Conservation (phyloP, 805 yeast species). For the Metschnikowia hibisci region DNA sequence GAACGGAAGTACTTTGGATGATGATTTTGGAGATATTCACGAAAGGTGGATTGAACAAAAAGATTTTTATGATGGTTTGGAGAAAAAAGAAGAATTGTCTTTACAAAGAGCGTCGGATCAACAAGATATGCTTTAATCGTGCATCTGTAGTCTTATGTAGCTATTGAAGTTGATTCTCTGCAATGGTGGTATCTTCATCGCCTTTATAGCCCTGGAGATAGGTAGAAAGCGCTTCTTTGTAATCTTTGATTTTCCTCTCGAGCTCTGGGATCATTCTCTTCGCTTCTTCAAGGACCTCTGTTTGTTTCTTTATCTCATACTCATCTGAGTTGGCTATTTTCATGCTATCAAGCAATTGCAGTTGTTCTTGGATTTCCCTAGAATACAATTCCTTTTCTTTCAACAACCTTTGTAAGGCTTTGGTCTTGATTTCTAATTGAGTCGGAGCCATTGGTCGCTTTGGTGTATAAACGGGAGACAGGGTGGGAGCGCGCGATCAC, state of each 20-base stretch:
- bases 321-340: constrained; percentile 49
- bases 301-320: constrained; percentile 57
- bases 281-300: constrained; percentile 36
- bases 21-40: constrained; percentile 66
- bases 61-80: constrained; percentile 62
- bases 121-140: constrained; percentile 14
- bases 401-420: constrained; percentile 62
- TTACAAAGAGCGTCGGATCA: background rate
- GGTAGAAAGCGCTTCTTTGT: constrained; percentile 39
- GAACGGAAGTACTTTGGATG: constrained; percentile 56
- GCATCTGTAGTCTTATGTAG: background rate
- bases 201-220: constrained; percentile 35
- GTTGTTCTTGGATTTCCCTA: constrained; percentile 55
- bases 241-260: constrained; percentile 16
- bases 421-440: constrained; percentile 63
- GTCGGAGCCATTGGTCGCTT: constrained; percentile 57
- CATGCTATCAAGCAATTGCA: constrained; percentile 44
- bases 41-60: constrained; percentile 94
- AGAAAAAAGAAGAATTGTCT: constrained; percentile 24
- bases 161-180: constrained; percentile 18
- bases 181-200: constrained; percentile 31
- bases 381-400: constrained; percentile 64
- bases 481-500: background rate
- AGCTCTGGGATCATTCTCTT: constrained; percentile 34
- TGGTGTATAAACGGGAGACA: background rate